These are phyloP conservation scores for Gaultheria prostrata DNA, from an alignment of 148 eudicot species.

Conservation along the genomic window DNA sequence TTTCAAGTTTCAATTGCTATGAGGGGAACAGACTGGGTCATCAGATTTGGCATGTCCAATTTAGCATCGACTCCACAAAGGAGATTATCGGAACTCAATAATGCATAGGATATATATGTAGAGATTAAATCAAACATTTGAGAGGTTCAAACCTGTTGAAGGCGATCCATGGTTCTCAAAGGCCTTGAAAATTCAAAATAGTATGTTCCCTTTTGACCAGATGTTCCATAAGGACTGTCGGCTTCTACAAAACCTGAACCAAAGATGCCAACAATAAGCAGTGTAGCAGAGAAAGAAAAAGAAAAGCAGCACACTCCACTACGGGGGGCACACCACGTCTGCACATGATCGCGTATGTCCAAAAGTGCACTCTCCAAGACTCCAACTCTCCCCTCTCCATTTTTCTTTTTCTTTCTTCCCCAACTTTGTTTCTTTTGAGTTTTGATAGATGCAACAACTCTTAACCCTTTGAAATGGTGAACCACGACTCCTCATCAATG, in stretches of 20 bases:
- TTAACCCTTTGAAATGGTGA: not conserved
- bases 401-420: not conserved
- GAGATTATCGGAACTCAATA: not conserved
- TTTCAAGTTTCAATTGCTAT: not conserved
- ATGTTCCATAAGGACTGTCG: slow-evolving; percentile 71
- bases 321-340: not conserved
- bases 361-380: not conserved
- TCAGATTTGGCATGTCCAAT: too few relatives aligned
- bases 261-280: not conserved
- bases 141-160: slow-evolving; percentile 65
- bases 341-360: not conserved
- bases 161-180: slow-evolving; percentile 82
- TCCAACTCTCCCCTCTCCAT: not conserved
- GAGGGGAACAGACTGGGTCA: not conserved
- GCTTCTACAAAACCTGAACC: slow-evolving; percentile 64
- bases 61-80: too few relatives aligned
- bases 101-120: not conserved
- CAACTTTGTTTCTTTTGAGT: not conserved
- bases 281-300: not conserved
- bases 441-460: not conserved
- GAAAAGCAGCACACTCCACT: not conserved
- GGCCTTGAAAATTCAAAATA: slow-evolving; percentile 89
- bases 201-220: slow-evolving; percentile 72
- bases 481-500: not conserved
- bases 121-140: too few relatives aligned